Percentiles rank a stretch among this genome's conserved stretches.
Conservation (phyloP, 768 basidiomycete genomes). For the Filobasidium wieringae region DNA sequence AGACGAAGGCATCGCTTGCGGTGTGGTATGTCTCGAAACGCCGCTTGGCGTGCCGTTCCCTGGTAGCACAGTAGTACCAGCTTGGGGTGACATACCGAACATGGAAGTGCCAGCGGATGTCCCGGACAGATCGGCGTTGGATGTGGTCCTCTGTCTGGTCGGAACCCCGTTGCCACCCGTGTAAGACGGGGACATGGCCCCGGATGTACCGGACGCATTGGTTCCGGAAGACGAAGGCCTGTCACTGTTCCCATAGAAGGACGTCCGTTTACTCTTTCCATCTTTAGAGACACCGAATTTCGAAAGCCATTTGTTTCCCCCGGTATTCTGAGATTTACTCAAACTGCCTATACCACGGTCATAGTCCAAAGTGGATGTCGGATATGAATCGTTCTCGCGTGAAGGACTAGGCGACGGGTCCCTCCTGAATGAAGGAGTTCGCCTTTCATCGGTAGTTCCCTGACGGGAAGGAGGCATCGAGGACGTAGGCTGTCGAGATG, state of each 20-base stretch:
- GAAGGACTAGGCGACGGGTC: neutral
- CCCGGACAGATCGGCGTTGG: neutral
- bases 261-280: conserved; percentile 1
- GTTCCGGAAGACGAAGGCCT: conserved; percentile 9
- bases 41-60: neutral
- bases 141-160: neutral
- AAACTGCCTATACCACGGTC: neutral
- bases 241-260: conserved; percentile 20
- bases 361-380: neutral
- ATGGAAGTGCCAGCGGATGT: neutral
- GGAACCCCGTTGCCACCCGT: conserved; percentile 14
- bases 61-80: neutral
- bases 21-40: neutral
- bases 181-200: neutral
- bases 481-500: neutral
- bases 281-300: neutral
- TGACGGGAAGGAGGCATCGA: neutral
- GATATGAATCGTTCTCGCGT: neutral
- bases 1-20: conserved; percentile 1
- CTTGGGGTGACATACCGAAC: neutral
- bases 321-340: neutral
- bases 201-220: neutral
- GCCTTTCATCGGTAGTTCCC: neutral
- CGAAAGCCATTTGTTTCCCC: neutral
- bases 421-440: neutral